Evolutionary conservation across 305 asterid genomes (phyloP), one percentile per base, ranked within the genome.

Genomic region (Fraxinus sp.): DNA sequence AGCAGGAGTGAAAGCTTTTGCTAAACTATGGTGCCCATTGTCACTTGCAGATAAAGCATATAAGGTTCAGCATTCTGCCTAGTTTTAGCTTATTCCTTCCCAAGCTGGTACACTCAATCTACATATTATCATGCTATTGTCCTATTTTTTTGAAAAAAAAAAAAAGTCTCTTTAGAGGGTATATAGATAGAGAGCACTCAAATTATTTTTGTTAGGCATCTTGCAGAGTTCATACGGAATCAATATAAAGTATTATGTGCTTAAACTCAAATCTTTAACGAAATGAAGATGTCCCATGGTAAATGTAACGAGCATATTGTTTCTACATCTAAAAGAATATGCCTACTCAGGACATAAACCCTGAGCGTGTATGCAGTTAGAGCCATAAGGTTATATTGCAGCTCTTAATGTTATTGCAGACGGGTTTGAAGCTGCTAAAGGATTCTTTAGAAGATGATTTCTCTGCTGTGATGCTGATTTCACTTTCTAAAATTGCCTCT

Each of bases 401-500:
- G 80, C 76, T 75, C 85, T 79, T 84, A 79, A 86, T 79, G 39
- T 75, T 72, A 57, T 33, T 88, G 59, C 92, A 94, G 98, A 85
- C 89, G 86, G 99, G 98, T 90, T 85, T 85, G 55, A 89, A 86
- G 89, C 90, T 94, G 90, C 87, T 92, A 72, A 84, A 86, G 87
- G 93, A 91, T 88, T 92, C 94, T 82, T 78, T 85, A 14, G 97
- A 91, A 64, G 97, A 93, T 66, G 92, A 89, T 76, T 90, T 93
- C 85, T 87, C 95, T 64, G 84, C 88, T 72, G 85, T 86, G 80
- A 89, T 96, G 98, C 89, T 94, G 77, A 87, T 93, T 83, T 94
- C 99, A 80, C 97, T 96, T 78, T 90, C 99, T 83, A 88, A 87
- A 90, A 88, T 96, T 82, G 94, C 98, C 88, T 92, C 91, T n/a